Evolutionary conservation across 164 flowering plant species (phyloP).

Genomic region (Litsea cubeba): DNA sequence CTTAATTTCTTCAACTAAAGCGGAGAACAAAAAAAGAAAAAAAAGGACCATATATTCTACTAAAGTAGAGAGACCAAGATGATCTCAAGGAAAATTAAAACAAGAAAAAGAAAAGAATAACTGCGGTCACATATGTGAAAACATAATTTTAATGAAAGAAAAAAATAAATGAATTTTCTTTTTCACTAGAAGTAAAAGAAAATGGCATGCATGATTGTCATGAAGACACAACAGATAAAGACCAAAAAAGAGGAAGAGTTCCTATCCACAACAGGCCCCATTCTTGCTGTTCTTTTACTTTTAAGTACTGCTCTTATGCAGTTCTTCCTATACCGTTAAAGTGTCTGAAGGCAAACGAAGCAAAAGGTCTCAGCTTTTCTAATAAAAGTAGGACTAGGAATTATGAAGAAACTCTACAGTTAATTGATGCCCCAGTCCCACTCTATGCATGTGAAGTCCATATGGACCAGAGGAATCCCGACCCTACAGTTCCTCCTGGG

Average conservation of each 20-base stretch:
- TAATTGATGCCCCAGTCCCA: neutral
- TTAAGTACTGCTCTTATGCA: neutral
- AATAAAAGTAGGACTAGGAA: neutral
- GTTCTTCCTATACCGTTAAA: constrained; percentile 1
- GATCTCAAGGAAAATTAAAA: too few relatives aligned
- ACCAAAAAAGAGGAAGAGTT: neutral
- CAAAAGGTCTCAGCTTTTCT: neutral
- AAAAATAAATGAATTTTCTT: too few relatives aligned
- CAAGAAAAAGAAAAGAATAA: too few relatives aligned
- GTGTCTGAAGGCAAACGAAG: neutral
- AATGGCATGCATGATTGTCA: neutral
- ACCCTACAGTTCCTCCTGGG: neutral
- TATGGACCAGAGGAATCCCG: neutral
- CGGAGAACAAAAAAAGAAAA: too few relatives aligned
- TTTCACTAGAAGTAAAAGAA: neutral
- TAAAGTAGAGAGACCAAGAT: too few relatives aligned
- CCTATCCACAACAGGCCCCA: neutral
- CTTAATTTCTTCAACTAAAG: too few relatives aligned
- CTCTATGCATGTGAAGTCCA: neutral
- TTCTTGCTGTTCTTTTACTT: neutral
- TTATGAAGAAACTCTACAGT: neutral
- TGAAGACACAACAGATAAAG: neutral
- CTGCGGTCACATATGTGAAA: too few relatives aligned
- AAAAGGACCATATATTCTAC: too few relatives aligned
- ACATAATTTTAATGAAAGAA: too few relatives aligned